Evolutionary conservation across 1,284 basidiomycete species (phyloP).

Genomic region (Bondarzewia mesenterica): DNA sequence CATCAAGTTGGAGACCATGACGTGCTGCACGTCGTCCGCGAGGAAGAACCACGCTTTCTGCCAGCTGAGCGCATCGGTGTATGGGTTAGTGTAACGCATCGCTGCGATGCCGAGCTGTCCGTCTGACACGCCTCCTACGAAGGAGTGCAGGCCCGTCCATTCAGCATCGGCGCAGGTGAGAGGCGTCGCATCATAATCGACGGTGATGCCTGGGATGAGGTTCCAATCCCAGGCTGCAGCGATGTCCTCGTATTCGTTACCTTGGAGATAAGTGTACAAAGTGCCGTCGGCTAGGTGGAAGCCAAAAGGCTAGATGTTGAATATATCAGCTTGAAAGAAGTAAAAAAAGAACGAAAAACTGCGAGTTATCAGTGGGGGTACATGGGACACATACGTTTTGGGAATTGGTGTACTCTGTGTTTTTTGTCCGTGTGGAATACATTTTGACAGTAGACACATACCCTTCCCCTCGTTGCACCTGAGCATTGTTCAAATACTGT

Average conservation of each 20-base stretch:
- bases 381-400: constrained; percentile 38
- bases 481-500: background rate
- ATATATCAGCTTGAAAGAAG: constrained; percentile 2
- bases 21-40: constrained; percentile 49
- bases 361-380: too few relatives aligned
- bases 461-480: constrained; percentile 57
- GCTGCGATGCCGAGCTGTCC: constrained; percentile 44
- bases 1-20: constrained; percentile 46
- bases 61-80: constrained; percentile 45
- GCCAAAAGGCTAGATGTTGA: constrained; percentile 52
- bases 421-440: constrained; percentile 52
- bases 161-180: constrained; percentile 35
- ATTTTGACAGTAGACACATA: too few relatives aligned
- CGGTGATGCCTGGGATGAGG: constrained; percentile 62
- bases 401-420: constrained; percentile 57
- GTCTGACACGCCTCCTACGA: constrained; percentile 58
- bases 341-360: too few relatives aligned
- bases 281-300: constrained; percentile 64
- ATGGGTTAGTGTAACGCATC: constrained; percentile 58
- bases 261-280: constrained; percentile 52
- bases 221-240: too few relatives aligned
- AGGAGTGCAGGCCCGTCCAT: constrained; percentile 38
- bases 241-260: constrained; percentile 67
- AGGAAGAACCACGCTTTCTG: constrained; percentile 72
- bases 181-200: constrained; percentile 46